A percentile compares a stretch with the other conserved stretches of the same genome.
These are phyloP conservation scores for Chytriomyces sp. DNA, from an alignment of 192 early-diverging fungal species.

Conservation along the genomic window DNA sequence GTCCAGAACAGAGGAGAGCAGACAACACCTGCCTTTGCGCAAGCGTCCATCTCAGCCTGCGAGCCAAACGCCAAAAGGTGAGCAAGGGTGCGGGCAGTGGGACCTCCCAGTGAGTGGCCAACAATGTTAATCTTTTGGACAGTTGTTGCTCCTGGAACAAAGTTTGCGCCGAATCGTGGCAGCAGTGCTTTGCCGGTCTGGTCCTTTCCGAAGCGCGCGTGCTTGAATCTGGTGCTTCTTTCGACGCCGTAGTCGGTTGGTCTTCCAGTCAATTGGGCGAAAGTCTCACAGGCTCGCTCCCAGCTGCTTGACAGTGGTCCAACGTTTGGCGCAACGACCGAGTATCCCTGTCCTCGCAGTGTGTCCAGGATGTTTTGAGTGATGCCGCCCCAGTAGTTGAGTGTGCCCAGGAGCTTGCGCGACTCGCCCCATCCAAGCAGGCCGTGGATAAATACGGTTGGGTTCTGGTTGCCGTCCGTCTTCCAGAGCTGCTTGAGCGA, in stretches of 20 bases:
- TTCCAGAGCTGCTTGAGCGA: conserved; percentile 8
- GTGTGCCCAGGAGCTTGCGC: conserved; percentile 2
- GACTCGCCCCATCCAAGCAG: conserved; percentile 34
- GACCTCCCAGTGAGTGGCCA: conserved; percentile 37
- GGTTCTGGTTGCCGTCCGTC: conserved; percentile 32
- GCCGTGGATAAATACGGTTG: conserved; percentile 39
- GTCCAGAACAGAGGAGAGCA: conserved; percentile 37
- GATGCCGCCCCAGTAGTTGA: conserved; percentile 39
- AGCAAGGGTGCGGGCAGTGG: conserved; percentile 31
- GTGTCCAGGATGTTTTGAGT: conserved; percentile 25
- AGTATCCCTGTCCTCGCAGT: conserved; percentile 30
- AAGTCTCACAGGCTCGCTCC: conserved; percentile 41
- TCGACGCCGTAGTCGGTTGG: conserved; percentile 35
- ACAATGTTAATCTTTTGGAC: conserved; percentile 33
- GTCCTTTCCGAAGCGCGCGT: conserved; percentile 33
- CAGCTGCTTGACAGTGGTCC: conserved; percentile 40
- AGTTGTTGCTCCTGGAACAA: not conserved
- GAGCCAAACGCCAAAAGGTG: conserved; percentile 26
- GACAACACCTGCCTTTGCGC: conserved; percentile 5
- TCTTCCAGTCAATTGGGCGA: conserved; percentile 32
- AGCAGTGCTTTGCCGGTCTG: conserved; percentile 29
- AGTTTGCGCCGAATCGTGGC: conserved; percentile 6
- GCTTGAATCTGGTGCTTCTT: conserved; percentile 26
- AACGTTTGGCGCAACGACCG: conserved; percentile 15
- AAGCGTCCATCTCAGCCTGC: conserved; percentile 34